phyloP scores from a whole-genome alignment of 805 yeast genomes.

The Babjeviella inositovora region DNA sequence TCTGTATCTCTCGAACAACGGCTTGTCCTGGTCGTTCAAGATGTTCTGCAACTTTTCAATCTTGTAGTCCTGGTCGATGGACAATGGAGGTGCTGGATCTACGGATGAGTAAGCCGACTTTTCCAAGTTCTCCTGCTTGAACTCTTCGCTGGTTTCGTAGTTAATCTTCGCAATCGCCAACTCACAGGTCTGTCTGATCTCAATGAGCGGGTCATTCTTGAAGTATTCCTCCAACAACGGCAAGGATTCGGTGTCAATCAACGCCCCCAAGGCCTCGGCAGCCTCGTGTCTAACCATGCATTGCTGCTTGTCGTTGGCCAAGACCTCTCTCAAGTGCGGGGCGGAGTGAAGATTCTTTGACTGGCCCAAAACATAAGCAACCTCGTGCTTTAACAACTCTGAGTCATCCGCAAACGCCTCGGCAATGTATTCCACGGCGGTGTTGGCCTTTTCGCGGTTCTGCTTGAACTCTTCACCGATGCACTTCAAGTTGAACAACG shows the following conservation, averaged over 20 bases:
- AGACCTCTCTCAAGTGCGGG: slow-evolving; percentile 56
- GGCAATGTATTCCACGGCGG: slow-evolving; percentile 70
- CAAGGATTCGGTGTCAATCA: slow-evolving; percentile 68
- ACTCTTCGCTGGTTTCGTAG: slow-evolving; percentile 68
- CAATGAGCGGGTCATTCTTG: slow-evolving; percentile 64
- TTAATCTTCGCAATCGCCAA: slow-evolving; percentile 88
- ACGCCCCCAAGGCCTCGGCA: slow-evolving; percentile 96
- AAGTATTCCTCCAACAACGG: slow-evolving; percentile 46
- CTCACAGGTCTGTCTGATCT: slow-evolving; percentile 95
- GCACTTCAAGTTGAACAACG: slow-evolving; percentile 79
- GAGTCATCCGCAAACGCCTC: slow-evolving; percentile 70
- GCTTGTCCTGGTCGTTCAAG: slow-evolving; percentile 59
- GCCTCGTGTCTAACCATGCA: slow-evolving; percentile 99
- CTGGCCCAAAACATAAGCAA: slow-evolving; percentile 94
- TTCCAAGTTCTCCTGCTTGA: slow-evolving; percentile 57
- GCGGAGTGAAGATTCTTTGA: slow-evolving; percentile 74
- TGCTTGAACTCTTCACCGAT: slow-evolving; percentile 59
- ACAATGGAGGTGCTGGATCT: slow-evolving; percentile 97
- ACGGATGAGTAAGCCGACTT: slow-evolving; percentile 70
- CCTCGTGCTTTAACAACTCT: slow-evolving; percentile 91
- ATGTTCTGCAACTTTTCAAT: slow-evolving; percentile 49
- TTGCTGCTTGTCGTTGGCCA: slow-evolving; percentile 57
- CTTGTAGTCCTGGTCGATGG: slow-evolving; percentile 42
- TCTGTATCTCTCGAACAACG: slow-evolving; percentile 88
- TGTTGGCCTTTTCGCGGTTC: slow-evolving; percentile 35